Evolutionary conservation across 768 basidiomycete species (phyloP).

Genomic region (Mycena galericulata): DNA sequence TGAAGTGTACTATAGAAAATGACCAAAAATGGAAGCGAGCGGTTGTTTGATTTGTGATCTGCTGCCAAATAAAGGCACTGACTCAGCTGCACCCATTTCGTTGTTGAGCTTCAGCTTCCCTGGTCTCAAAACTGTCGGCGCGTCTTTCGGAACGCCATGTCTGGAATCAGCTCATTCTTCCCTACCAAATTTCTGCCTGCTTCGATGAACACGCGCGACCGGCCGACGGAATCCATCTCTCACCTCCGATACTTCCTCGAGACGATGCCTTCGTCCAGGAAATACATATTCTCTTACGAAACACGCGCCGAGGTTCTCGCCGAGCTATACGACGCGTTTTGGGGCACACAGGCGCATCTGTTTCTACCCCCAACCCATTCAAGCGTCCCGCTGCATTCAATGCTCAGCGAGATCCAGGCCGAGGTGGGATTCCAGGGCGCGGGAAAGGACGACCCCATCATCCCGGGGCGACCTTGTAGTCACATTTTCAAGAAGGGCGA

Average conservation of each 20-base stretch:
- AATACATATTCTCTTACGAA: constrained; percentile 79
- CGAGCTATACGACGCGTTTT: constrained; percentile 85
- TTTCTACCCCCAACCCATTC: constrained; percentile 78
- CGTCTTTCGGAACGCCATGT: too few relatives aligned
- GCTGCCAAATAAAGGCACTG: too few relatives aligned
- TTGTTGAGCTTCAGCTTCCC: too few relatives aligned
- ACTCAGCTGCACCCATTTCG: too few relatives aligned
- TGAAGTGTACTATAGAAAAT: too few relatives aligned
- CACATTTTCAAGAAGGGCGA: constrained; percentile 93
- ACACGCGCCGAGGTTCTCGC: constrained; percentile 85
- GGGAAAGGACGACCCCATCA: constrained; percentile 67
- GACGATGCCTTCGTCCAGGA: constrained; percentile 83
- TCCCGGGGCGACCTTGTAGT: constrained; percentile 83
- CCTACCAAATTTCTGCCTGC: constrained; percentile 64
- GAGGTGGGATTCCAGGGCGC: constrained; percentile 67
- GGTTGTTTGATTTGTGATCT: too few relatives aligned
- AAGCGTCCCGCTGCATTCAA: constrained; percentile 70
- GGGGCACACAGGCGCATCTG: constrained; percentile 78
- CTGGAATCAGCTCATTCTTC: constrained; percentile 48
- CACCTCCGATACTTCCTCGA: constrained; percentile 83
- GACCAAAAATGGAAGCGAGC: too few relatives aligned
- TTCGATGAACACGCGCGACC: constrained; percentile 60
- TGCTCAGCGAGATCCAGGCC: constrained; percentile 79
- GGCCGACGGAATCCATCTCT: constrained; percentile 71
- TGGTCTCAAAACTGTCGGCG: too few relatives aligned